Evolutionary conservation across 768 basidiomycete genomes (phyloP).

Genomic region (Naematelia aurantialba): DNA sequence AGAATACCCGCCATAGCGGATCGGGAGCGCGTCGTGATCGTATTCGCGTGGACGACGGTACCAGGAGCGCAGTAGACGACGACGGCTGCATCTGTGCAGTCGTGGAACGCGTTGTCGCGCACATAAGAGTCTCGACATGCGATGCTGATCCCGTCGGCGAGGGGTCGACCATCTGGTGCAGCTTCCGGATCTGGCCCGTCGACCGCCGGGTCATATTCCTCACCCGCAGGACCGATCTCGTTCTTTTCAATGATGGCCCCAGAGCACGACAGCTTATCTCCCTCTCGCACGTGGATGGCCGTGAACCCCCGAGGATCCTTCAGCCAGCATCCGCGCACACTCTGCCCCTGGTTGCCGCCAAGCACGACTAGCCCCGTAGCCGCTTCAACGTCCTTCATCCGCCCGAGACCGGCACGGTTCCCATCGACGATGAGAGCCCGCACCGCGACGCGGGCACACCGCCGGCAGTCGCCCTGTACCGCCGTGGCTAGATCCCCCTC

Average conservation of each 20-base stretch:
- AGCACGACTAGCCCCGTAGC: conserved; percentile 39
- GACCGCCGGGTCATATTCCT: conserved; percentile 47
- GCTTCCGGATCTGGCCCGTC: conserved; percentile 51
- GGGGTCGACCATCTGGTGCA: conserved; percentile 48
- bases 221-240: conserved; percentile 51
- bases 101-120: conserved; percentile 49
- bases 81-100: conserved; percentile 52
- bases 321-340: conserved; percentile 36
- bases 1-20: conserved; percentile 53
- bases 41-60: conserved; percentile 49
- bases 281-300: conserved; percentile 50
- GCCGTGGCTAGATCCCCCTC: conserved; percentile 43
- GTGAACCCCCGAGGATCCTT: conserved; percentile 50
- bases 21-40: conserved; percentile 43
- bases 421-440: conserved; percentile 50
- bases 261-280: conserved; percentile 46
- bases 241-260: conserved; percentile 48
- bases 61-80: conserved; percentile 53
- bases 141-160: conserved; percentile 53
- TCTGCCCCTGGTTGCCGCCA: conserved; percentile 50
- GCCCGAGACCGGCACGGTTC: conserved; percentile 43
- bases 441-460: conserved; percentile 47
- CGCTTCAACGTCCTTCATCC: conserved; percentile 25
- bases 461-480: conserved; percentile 50
- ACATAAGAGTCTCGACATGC: conserved; percentile 51